Evolutionary conservation across 331 rosid species (phyloP).

Genomic region (Arachis monticola): DNA sequence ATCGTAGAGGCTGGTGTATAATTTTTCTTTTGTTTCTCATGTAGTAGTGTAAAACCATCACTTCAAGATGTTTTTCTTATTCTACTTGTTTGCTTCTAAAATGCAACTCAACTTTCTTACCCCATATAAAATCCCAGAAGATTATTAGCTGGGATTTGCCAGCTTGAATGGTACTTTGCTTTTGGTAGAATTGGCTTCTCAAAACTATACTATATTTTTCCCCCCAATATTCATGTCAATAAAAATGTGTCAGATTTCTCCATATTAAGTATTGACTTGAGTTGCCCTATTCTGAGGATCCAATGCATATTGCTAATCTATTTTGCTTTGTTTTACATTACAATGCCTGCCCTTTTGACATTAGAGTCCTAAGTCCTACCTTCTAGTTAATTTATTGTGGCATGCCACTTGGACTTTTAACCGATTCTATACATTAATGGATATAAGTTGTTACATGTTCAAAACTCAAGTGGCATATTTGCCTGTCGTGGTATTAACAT

Average conservation of each 20-base stretch:
- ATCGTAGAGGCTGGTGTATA: conserved; percentile 18
- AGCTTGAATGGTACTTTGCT: conserved; percentile 38
- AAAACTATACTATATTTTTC: conserved; percentile 14
- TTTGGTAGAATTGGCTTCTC: conserved; percentile 43
- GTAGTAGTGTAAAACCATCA: conserved; percentile 46
- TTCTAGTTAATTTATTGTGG: background rate
- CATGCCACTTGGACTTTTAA: background rate
- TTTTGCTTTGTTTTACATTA: background rate
- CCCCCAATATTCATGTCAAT: conserved; percentile 45
- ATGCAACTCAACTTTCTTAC: conserved; percentile 37
- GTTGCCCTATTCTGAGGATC: background rate
- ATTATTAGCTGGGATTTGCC: conserved; percentile 45
- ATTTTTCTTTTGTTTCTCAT: conserved; percentile 30
- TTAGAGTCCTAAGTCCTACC: background rate
- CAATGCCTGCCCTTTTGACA: background rate
- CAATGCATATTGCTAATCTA: background rate
- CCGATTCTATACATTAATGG: too few species aligned
- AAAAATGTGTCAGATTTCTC: conserved; percentile 39
- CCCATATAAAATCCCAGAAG: conserved; percentile 32
- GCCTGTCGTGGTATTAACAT: background rate
- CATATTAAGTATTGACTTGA: background rate
- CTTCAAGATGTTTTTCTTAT: conserved; percentile 12
- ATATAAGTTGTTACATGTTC: too few species aligned
- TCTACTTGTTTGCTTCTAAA: conserved; percentile 29
- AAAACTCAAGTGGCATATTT: background rate